phyloP scores from a whole-genome alignment of 768 basidiomycete species.

The Pisolithus orientalis region DNA sequence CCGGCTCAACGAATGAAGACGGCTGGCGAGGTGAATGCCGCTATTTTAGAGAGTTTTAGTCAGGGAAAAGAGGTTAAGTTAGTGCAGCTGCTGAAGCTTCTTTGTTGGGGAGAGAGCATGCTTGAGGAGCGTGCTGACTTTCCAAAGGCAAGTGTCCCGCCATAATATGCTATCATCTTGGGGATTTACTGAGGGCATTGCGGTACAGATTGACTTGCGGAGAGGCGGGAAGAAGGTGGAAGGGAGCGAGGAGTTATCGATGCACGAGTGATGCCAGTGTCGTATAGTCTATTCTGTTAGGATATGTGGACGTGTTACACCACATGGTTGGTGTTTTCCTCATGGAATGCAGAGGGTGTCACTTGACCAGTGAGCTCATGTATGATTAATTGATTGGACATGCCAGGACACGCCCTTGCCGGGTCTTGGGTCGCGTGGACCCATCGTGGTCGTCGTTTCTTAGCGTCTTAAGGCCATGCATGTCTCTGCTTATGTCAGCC shows the following conservation, averaged over 20 bases:
- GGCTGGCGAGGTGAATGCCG: slow-evolving; percentile 93
- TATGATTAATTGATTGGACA: no score
- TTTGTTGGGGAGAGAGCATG: slow-evolving; percentile 84
- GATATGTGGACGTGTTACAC: neutral
- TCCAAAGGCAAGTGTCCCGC: slow-evolving; percentile 51
- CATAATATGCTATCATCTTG: slow-evolving; percentile 8
- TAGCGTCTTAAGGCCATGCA: no score
- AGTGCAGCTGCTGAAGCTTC: slow-evolving; percentile 70
- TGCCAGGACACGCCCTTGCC: no score
- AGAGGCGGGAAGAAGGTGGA: slow-evolving; percentile 9
- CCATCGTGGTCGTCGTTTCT: no score
- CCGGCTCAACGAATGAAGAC: slow-evolving; percentile 88
- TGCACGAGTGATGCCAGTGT: slow-evolving; percentile 17
- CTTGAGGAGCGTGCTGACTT: slow-evolving; percentile 74
- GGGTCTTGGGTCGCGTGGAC: neutral
- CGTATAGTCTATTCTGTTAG: slow-evolving; percentile 2
- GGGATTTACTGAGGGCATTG: slow-evolving; percentile 16
- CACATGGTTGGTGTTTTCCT: neutral
- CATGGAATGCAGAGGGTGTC: neutral
- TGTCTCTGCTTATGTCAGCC: neutral
- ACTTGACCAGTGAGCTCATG: neutral
- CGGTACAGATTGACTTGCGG: slow-evolving; percentile 26
- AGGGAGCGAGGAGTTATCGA: slow-evolving; percentile 13
- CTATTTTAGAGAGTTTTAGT: slow-evolving; percentile 86
- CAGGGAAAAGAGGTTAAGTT: slow-evolving; percentile 93